A percentile compares a stretch with the other conserved stretches of the same genome.
Evolutionary conservation across 305 asterid genomes (phyloP).

Genomic region (Plantago rigida): DNA sequence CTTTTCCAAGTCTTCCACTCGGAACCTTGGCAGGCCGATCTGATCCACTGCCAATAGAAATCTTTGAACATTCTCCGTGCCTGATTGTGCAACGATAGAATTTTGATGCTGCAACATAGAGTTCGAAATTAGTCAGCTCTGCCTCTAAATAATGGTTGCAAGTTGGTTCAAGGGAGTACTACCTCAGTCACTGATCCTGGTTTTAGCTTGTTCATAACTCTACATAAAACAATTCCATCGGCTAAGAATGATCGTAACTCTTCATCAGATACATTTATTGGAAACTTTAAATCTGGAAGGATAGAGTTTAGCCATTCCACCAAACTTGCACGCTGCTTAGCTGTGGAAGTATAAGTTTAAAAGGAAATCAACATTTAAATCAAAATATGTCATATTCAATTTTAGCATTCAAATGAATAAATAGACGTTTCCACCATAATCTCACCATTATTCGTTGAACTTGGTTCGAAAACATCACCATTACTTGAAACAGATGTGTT

Average conservation of each 20-base stretch:
- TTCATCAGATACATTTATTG: slow-evolving; percentile 66
- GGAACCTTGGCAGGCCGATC: slow-evolving; percentile 64
- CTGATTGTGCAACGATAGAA: slow-evolving; percentile 35
- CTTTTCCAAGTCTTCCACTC: slow-evolving; percentile 60
- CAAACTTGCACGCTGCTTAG: slow-evolving; percentile 47
- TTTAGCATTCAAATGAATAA: neutral
- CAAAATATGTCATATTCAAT: slow-evolving; percentile 8
- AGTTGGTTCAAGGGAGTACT: neutral
- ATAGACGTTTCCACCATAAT: neutral
- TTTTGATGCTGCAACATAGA: slow-evolving; percentile 30
- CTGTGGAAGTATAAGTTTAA: slow-evolving; percentile 33
- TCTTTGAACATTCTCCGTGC: slow-evolving; percentile 39
- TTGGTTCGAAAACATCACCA: slow-evolving; percentile 57
- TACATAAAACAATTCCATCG: slow-evolving; percentile 68
- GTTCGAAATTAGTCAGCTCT: neutral
- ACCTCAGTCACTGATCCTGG: slow-evolving; percentile 80
- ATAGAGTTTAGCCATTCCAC: slow-evolving; percentile 65
- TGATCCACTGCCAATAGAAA: slow-evolving; percentile 64
- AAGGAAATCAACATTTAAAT: neutral
- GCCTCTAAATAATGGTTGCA: neutral
- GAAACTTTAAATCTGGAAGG: slow-evolving; percentile 51
- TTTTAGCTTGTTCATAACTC: slow-evolving; percentile 53
- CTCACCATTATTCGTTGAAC: slow-evolving; percentile 53
- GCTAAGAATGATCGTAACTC: slow-evolving; percentile 52
- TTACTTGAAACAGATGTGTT: slow-evolving; percentile 30